Percentiles rank a stretch among this genome's conserved stretches.
These are phyloP conservation scores for Septoria petroselini DNA, from an alignment of 2,329 filamentous ascomycete genomes.

Conservation along the genomic window DNA sequence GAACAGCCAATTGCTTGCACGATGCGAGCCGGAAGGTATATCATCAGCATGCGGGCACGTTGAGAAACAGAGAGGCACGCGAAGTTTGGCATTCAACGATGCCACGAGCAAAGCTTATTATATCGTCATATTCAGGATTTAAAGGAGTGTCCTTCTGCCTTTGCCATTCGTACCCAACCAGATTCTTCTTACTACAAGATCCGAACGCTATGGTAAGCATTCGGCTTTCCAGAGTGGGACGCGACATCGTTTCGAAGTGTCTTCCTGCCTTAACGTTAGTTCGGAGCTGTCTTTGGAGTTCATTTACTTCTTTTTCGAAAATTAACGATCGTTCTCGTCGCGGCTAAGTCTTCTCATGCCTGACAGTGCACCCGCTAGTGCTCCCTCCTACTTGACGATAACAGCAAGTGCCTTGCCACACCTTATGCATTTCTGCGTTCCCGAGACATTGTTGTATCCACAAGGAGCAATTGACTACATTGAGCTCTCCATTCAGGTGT, in stretches of 20 bases:
- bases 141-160: neutral
- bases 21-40: too few species aligned
- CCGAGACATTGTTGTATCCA: neutral
- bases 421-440: neutral
- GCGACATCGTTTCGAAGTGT: neutral
- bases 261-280: neutral
- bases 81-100: neutral
- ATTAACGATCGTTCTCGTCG: neutral
- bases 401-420: neutral
- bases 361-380: neutral
- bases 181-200: neutral
- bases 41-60: neutral
- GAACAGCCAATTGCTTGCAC: too few species aligned
- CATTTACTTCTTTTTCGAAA: neutral
- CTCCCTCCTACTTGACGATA: neutral
- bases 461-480: neutral
- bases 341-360: neutral
- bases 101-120: neutral
- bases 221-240: neutral
- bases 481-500: too few species aligned
- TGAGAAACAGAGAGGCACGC: neutral
- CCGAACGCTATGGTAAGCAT: neutral
- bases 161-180: neutral
- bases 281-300: too few species aligned
- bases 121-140: neutral